A percentile compares a stretch with the other conserved stretches of the same genome.
phyloP scores from a whole-genome alignment of 2,329 filamentous ascomycete species.

The Mycosphaerella sp. region DNA sequence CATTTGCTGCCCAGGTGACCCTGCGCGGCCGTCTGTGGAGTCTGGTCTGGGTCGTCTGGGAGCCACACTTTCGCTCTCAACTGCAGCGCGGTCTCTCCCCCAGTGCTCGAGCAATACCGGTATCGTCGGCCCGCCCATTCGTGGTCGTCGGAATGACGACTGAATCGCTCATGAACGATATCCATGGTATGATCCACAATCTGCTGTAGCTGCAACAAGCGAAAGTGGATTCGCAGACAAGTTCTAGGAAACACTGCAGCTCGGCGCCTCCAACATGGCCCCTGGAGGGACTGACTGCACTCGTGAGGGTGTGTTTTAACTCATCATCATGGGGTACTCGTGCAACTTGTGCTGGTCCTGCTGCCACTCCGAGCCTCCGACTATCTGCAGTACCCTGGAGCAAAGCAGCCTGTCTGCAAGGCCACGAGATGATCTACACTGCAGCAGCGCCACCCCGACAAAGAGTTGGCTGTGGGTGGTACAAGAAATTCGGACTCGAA shows the following conservation, averaged over 20 bases:
- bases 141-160: background rate
- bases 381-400: background rate
- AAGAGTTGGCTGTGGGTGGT: background rate
- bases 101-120: background rate
- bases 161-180: background rate
- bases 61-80: background rate
- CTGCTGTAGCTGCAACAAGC: background rate
- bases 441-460: background rate
- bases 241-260: background rate
- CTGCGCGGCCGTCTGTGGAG: background rate
- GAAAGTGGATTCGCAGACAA: background rate
- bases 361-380: background rate
- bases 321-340: background rate
- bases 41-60: background rate
- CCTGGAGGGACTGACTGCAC: background rate
- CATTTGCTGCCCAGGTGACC: background rate
- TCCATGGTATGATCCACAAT: background rate
- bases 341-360: background rate
- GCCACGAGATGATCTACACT: background rate
- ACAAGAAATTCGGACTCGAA: conserved; percentile 1
- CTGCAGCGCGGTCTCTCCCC: no score
- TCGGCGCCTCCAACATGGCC: background rate
- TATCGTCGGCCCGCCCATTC: background rate
- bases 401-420: background rate
- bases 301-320: background rate